Base-by-base conservation (phyloP, 2,329 filamentous ascomycete species). In the Thelonectria olida region DNA sequence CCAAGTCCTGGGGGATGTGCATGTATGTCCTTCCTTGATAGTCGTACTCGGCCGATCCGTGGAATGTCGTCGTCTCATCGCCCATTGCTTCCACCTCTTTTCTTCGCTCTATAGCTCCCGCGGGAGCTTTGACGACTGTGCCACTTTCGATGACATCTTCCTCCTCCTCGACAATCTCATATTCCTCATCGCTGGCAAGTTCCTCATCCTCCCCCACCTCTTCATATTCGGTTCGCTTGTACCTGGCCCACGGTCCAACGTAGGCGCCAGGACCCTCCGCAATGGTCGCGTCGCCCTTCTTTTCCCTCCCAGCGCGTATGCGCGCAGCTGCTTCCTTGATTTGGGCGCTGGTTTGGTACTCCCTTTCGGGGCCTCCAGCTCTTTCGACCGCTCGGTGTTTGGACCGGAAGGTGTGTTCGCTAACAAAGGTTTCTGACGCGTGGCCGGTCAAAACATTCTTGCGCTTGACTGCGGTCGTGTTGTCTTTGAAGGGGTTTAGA, bases 11-110 rank as follows among this genome's bases (percentile, higher is more conserved):
- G 4, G 96, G 96, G 45, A 98, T 85, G 78, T 99, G 96, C 95
- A 99, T 97, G 76, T 97, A 99, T 31, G 95, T 97, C 67, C 96
- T 85, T 48, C 96, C 96, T 76, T 96, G 92, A 80, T 99, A 99
- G 76, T 99, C 96, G 81, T 89, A 90, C 78, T 96, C 83, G 73
- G 92, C 84, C 39, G 85, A 85, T 64, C 94, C 96, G 73, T 97
- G 91, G 79, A 98, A 99, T 44, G 89, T 90, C 42, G 90, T 93
- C 53, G 90, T 96, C 80, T 99, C 96, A 23, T 86, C 86, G 61
- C 88, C 88, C 71, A 84, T 67, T 66, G 84, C 82, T 73, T 89
- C 86, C 8, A 84, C 82, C 73, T 87, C 81, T 74, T 87, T 86
- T 67, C 88, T 78, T 64, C 82, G 81, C 34, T 80, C 81, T 39